These are phyloP conservation scores for Fusarium piperis DNA, from an alignment of 2,329 filamentous ascomycete genomes.

Conservation along the genomic window DNA sequence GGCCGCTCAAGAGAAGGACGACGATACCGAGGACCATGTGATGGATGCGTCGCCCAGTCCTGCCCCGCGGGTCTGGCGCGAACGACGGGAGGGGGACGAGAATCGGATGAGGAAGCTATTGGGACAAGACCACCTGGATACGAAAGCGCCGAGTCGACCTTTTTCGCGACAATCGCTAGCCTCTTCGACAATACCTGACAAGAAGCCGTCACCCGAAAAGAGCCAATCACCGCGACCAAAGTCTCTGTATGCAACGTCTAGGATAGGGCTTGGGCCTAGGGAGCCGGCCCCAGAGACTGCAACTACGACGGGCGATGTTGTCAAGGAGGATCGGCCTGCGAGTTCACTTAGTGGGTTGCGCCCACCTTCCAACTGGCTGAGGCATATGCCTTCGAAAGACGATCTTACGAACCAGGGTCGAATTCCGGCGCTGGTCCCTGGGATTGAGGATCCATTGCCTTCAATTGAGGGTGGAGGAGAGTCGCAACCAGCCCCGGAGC, in stretches of 20 bases:
- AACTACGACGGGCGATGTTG: constrained; percentile 10
- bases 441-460: constrained; percentile 50
- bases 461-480: constrained; percentile 45
- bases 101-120: constrained; percentile 42
- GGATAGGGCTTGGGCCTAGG: constrained; percentile 30
- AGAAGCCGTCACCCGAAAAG: constrained; percentile 29
- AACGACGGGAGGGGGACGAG: constrained; percentile 46
- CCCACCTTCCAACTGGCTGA: constrained; percentile 19
- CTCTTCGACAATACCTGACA: constrained; percentile 29
- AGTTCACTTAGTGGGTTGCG: constrained; percentile 14
- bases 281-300: constrained; percentile 20
- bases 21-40: constrained; percentile 37
- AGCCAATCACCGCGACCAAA: constrained; percentile 34
- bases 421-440: constrained; percentile 52
- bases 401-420: constrained; percentile 41
- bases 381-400: constrained; percentile 36
- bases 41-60: constrained; percentile 62
- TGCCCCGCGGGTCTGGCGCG: constrained; percentile 58
- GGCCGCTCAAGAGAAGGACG: constrained; percentile 45
- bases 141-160: constrained; percentile 37
- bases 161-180: constrained; percentile 39
- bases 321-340: constrained; percentile 10
- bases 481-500: neutral
- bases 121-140: constrained; percentile 46
- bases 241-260: constrained; percentile 38